These are phyloP conservation scores for Kregervanrija fluxuum DNA, from an alignment of 805 yeast species.

Conservation along the genomic window DNA sequence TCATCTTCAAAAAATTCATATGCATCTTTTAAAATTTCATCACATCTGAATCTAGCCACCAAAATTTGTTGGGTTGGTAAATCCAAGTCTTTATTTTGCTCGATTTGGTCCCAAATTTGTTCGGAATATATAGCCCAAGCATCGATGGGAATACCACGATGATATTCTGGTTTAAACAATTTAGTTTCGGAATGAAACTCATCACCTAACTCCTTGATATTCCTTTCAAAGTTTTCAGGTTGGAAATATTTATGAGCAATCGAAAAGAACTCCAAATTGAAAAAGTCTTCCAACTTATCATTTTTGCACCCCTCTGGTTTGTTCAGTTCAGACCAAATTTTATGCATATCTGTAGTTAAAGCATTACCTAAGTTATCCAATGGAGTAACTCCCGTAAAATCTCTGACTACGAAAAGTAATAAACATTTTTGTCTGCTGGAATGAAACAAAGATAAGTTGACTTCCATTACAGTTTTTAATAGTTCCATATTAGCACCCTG, in stretches of 20 bases:
- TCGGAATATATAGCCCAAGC: constrained; percentile 93
- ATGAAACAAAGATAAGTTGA: constrained; percentile 80
- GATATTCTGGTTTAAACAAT: constrained; percentile 64
- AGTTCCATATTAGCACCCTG: constrained; percentile 98
- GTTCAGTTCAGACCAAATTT: constrained; percentile 70
- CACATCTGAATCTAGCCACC: constrained; percentile 92
- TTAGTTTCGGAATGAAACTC: constrained; percentile 37
- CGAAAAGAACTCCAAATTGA: constrained; percentile 76
- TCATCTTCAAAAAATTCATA: constrained; percentile 36
- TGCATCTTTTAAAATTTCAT: constrained; percentile 64
- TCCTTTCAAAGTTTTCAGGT: constrained; percentile 58
- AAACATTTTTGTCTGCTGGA: constrained; percentile 50
- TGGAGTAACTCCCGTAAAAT: constrained; percentile 85
- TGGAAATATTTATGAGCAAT: constrained; percentile 82
- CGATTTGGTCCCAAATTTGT: constrained; percentile 92
- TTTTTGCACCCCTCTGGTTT: constrained; percentile 63
- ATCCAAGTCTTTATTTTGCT: constrained; percentile 86
- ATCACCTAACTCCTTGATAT: constrained; percentile 58
- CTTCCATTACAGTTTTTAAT: constrained; percentile 93
- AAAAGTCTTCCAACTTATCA: constrained; percentile 61
- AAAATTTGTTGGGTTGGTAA: constrained; percentile 93
- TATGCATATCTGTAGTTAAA: constrained; percentile 59
- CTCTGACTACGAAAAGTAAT: constrained; percentile 83
- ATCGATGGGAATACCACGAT: constrained; percentile 83
- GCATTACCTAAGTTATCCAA: constrained; percentile 62